Conservation (phyloP, 2,329 filamentous ascomycete species). For the Exophiala spinifera region DNA sequence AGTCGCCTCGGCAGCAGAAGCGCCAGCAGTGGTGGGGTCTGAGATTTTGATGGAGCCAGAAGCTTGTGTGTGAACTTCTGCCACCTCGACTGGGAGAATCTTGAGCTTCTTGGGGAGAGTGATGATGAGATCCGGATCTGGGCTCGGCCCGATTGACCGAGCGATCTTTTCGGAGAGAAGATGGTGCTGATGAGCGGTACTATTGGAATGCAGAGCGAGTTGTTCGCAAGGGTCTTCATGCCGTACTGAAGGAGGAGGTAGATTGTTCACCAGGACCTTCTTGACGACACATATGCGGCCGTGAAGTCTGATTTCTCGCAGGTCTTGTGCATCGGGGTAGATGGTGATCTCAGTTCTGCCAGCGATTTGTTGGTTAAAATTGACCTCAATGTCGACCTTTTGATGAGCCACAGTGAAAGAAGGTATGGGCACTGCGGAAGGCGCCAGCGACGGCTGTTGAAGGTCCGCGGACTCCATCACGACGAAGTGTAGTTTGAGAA, state of each 20-base stretch:
- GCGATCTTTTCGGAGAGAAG: constrained; percentile 67
- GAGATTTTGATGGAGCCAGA: constrained; percentile 46
- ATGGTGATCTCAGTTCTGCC: constrained; percentile 81
- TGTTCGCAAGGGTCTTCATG: constrained; percentile 42
- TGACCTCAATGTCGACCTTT: constrained; percentile 83
- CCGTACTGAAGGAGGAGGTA: constrained; percentile 35
- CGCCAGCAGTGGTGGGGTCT: constrained; percentile 31
- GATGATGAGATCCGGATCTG: constrained; percentile 58
- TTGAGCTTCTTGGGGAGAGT: constrained; percentile 50
- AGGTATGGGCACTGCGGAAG: constrained; percentile 1
- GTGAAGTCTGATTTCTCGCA: constrained; percentile 57
- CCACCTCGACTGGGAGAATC: constrained; percentile 53
- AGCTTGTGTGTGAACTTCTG: constrained; percentile 56
- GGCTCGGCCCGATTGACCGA: constrained; percentile 43
- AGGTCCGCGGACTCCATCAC: constrained; percentile 5
- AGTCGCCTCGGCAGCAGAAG: constrained; percentile 36
- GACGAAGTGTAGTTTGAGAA: too few relatives aligned
- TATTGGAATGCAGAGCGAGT: constrained; percentile 44
- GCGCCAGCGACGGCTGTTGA: constrained; percentile 3
- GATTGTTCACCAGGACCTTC: constrained; percentile 48
- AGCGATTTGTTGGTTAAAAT: constrained; percentile 73
- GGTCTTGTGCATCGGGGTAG: constrained; percentile 57
- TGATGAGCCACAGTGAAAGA: constrained; percentile 65
- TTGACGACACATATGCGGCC: constrained; percentile 61
- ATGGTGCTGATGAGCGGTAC: constrained; percentile 68